Percentiles rank a stretch among this genome's conserved stretches.
phyloP scores from a whole-genome alignment of 179 eudicot species.

The Sideroxylon spinosum region DNA sequence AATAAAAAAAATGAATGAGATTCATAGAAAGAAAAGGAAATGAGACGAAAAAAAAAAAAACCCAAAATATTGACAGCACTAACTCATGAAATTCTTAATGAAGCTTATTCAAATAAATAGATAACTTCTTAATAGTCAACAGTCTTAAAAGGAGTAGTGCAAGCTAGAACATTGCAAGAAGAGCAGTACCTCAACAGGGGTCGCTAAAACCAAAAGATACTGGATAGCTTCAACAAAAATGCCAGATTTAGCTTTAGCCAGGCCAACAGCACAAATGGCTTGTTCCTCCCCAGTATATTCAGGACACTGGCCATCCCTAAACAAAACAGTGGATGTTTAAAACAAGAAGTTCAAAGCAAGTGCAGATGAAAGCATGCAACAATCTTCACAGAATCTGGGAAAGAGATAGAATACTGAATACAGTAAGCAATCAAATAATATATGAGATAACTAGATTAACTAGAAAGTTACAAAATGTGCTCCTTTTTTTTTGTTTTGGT shows the following conservation, averaged over 20 bases:
- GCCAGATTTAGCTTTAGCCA: conserved; percentile 81
- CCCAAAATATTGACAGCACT: neutral
- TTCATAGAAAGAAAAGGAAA: neutral
- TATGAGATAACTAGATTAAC: neutral
- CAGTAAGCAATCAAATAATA: neutral
- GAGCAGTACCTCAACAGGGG: conserved; percentile 87
- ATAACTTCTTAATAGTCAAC: neutral
- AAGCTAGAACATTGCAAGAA: neutral
- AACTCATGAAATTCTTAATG: neutral
- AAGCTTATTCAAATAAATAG: neutral
- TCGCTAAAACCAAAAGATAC: conserved; percentile 78
- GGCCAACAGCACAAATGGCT: conserved; percentile 97
- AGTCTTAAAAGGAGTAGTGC: neutral
- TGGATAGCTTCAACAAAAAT: conserved; percentile 93
- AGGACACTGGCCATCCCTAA: conserved; percentile 97
- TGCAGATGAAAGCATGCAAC: conserved; percentile 9
- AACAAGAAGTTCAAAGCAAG: conserved; percentile 13
- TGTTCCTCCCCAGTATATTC: conserved; percentile 96
- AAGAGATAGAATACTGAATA: neutral
- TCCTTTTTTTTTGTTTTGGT: too few relatives aligned
- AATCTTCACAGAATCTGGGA: conserved; percentile 12
- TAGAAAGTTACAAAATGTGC: neutral
- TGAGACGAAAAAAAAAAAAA: neutral
- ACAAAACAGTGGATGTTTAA: conserved; percentile 14
- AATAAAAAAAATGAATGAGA: neutral